Evolutionary conservation across 2,329 filamentous ascomycete genomes (phyloP), one percentile per base, ranked within the genome.

Genomic region (Verruconis gallopava): DNA sequence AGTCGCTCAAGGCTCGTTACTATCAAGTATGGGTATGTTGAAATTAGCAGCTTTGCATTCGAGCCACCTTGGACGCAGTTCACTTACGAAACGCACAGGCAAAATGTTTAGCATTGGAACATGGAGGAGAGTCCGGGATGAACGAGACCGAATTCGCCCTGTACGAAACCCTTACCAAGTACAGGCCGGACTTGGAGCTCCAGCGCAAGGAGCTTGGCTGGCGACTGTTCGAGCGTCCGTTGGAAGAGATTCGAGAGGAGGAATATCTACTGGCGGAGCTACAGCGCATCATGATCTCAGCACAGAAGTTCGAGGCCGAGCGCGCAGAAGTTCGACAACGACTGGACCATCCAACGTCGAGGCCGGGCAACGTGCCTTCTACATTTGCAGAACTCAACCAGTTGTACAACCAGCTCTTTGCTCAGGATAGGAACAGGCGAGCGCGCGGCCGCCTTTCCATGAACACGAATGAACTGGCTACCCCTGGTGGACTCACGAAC

Each of bases 211-310:
- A 82, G 44, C 83, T 94, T 53, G 89, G 86, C 3, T 74, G 82
- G 48, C 77, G 81, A 38, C 76, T 88, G 37, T 72, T 96, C 49
- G 76, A 79, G 37, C 76, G 91, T 32, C 82, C 80, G 5, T 79
- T 79, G 48, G 85, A 94, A 48, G 89, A 98, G 61, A 83, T 89
- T 19, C 79, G 84, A 47, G 91, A 98, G 59, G 91, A 98, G 62
- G 83, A 93, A 52, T 81, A 85, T 22, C 66, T 98, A 2, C 72
- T 98, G 14, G 73, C 89, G 45, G 91, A 98, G 57, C 75, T 98
- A 43, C 86, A 93, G 55, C 81, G 91, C 45, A 96, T 98, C 50
- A 75, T 93, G 54, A 79, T 83, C 48, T 79, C 86, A 46, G 84
- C 88, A 49, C 83, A 91, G 50, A 79, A 77, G 44, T 81, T 96